These are phyloP conservation scores for Sporothrix phasma DNA, from an alignment of 2,329 filamentous ascomycete genomes.

Conservation along the genomic window DNA sequence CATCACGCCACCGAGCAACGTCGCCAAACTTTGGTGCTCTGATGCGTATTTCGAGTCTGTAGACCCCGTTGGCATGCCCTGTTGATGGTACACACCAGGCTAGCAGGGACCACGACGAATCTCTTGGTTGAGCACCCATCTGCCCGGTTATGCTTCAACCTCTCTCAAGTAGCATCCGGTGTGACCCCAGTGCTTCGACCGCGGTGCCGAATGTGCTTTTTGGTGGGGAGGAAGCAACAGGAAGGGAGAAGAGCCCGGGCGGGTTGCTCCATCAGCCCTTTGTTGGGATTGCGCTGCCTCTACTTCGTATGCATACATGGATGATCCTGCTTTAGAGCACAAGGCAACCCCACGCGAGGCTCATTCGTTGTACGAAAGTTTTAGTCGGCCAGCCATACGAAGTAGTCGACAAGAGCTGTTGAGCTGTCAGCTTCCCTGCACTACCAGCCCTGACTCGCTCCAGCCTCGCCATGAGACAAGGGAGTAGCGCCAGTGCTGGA, in stretches of 20 bases:
- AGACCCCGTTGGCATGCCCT: not conserved
- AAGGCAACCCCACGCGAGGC: not conserved
- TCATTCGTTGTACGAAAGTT: not conserved
- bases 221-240: not conserved
- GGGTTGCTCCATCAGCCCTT: not conserved
- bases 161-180: not conserved
- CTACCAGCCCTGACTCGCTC: not conserved
- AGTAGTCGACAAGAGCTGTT: too few species aligned
- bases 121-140: not conserved
- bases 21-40: not conserved
- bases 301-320: not conserved
- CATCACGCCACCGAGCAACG: not conserved
- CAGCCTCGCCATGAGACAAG: not conserved
- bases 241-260: not conserved
- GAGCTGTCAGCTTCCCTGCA: not conserved
- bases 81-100: not conserved
- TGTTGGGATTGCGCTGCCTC: not conserved
- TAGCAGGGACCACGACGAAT: not conserved
- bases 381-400: too few species aligned
- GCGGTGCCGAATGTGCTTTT: not conserved
- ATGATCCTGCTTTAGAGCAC: not conserved
- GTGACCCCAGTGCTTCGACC: not conserved
- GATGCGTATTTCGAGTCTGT: not conserved
- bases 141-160: not conserved
- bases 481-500: conserved; percentile 1